Evolutionary conservation across 2,329 filamentous ascomycete genomes (phyloP).

Genomic region (Hypoxylon rubiginosum): DNA sequence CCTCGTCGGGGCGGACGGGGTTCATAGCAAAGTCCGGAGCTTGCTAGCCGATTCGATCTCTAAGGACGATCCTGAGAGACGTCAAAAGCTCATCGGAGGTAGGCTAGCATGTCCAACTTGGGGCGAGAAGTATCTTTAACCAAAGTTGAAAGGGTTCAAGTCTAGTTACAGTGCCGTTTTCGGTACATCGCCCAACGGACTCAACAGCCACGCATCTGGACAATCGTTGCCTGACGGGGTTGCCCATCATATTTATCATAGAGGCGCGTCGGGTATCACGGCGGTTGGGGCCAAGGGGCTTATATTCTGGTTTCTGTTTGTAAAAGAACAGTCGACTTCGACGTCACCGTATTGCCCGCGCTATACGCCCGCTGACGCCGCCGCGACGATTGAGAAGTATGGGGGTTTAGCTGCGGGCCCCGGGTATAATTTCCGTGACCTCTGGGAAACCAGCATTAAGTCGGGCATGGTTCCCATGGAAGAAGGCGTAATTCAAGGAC

Average conservation of each 20-base stretch:
- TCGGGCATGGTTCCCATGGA: constrained; percentile 41
- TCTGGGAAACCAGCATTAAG: constrained; percentile 34
- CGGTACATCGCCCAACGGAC: constrained; percentile 28
- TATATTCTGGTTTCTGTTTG: constrained; percentile 41
- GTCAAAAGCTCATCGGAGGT: constrained; percentile 14
- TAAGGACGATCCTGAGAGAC: constrained; percentile 19
- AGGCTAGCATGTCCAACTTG: not conserved
- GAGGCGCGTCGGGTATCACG: constrained; percentile 25
- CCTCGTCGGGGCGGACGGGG: constrained; percentile 37
- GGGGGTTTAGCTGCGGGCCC: constrained; percentile 9
- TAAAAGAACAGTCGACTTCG: constrained; percentile 24
- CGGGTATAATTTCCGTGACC: constrained; percentile 35
- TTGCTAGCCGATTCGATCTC: constrained; percentile 23
- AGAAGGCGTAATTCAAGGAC: constrained; percentile 35
- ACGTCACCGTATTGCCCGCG: constrained; percentile 24
- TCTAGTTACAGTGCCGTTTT: constrained; percentile 36
- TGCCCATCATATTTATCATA: constrained; percentile 31
- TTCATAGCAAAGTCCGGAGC: constrained; percentile 35
- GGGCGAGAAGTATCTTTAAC: not conserved
- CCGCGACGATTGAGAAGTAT: constrained; percentile 36
- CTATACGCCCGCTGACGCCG: constrained; percentile 28
- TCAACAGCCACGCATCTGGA: not conserved
- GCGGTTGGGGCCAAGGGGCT: constrained; percentile 17
- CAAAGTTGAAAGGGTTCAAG: constrained; percentile 16
- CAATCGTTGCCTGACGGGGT: constrained; percentile 21